phyloP scores from a whole-genome alignment of 106 monocot genomes.

The Dendrobium officinale region DNA sequence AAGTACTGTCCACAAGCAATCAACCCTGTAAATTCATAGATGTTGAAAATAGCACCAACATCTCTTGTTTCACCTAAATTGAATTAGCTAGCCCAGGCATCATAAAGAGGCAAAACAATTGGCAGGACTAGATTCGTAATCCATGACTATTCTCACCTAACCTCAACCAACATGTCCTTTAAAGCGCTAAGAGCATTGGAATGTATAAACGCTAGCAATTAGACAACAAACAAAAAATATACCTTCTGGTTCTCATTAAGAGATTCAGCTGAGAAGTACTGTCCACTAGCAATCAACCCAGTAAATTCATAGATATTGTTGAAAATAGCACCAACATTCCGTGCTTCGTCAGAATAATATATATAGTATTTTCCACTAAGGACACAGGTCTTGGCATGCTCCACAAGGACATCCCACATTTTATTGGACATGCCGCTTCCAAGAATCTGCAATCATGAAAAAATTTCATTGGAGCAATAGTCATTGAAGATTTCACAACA shows the following conservation, averaged over 20 bases:
- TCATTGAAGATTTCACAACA: background rate
- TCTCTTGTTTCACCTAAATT: constrained; percentile 31
- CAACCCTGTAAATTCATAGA: constrained; percentile 58
- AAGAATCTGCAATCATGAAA: constrained; percentile 35
- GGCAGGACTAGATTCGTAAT: background rate
- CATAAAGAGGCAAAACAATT: background rate
- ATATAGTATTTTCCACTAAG: constrained; percentile 58
- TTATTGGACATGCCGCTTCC: constrained; percentile 52
- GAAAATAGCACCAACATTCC: constrained; percentile 49
- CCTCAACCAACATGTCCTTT: constrained; percentile 13
- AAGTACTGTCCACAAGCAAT: constrained; percentile 39
- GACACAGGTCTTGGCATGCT: constrained; percentile 61
- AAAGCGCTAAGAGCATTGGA: constrained; percentile 7
- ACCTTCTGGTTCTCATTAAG: constrained; percentile 50
- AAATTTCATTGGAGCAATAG: background rate
- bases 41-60: constrained; percentile 53
- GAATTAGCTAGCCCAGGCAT: no score
- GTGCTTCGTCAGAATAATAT: constrained; percentile 54
- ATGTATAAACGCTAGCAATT: background rate
- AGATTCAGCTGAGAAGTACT: constrained; percentile 38
- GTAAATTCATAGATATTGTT: constrained; percentile 67
- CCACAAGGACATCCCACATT: constrained; percentile 51
- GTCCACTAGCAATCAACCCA: constrained; percentile 42
- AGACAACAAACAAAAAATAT: background rate
- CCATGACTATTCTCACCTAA: constrained; percentile 14